Base-by-base conservation (phyloP, 805 yeast species). In the Suhomyces tanzawaensis region DNA sequence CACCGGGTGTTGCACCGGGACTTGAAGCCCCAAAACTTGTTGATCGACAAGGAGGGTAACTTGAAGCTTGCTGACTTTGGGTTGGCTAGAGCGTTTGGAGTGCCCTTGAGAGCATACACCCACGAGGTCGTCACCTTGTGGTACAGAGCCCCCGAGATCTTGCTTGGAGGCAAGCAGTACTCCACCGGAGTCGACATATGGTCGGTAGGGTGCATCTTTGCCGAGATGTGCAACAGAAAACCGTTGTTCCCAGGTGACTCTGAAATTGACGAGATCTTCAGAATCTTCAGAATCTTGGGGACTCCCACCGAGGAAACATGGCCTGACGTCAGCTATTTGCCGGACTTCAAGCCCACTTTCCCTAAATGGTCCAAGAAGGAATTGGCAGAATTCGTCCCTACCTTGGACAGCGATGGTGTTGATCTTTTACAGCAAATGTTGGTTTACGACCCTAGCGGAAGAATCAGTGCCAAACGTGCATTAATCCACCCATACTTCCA, bases 141-240 rank as follows among this genome's bases (percentile, higher is more conserved):
- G 99, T 93, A 93, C 62, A 74, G 99, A 49, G 88, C 97, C 0
- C 99, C 99, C 3, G 99, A 93, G 64, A 87, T 93, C 40, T 69
- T 93, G 44, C 76, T 93, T 47, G 99, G 99, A 11, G 96, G 97
- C 3, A 86, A 95, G 50, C 97, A 93, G 55, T 93, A 93, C 62
- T 87, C 96, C 24, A 93, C 98, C 0, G 97, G 98, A 14, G 96
- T 93, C 36, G 99, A 93, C 61, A 89, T 93, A 85, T 93, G 99
- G 99, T 87, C 96, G 8, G 85, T 91, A 44, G 99, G 99, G 12
- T 90, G 97, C 58, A 93, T 93, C 33, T 85, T 93, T 61, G 99
- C 97, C 5, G 99, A 93, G 60, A 90, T 93, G 98, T 88, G 90
- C 41, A 87, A 89, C 52, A 81, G 99, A 39, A 87, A 87, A 60